Conservation (phyloP, 148 eudicot species). For the Fagopyrum tataricum region DNA sequence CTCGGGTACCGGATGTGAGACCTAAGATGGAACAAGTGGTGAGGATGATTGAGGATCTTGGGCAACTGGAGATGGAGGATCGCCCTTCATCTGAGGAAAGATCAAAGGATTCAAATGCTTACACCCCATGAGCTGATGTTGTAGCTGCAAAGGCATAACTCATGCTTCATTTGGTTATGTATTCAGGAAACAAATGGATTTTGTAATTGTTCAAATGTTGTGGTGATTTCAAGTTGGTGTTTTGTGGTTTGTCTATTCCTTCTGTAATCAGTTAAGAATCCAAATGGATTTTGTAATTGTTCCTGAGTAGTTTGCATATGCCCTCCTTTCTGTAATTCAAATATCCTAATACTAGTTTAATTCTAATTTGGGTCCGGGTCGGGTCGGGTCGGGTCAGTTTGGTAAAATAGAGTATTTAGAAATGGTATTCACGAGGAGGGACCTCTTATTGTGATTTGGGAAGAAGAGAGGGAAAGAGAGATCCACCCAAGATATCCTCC, state of each 20-base stretch:
- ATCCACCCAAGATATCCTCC: too few relatives aligned
- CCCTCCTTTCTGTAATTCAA: too few relatives aligned
- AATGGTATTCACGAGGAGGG: too few relatives aligned
- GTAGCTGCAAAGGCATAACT: constrained; percentile 2
- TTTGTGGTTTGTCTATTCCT: not conserved
- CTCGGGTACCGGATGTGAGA: constrained; percentile 49
- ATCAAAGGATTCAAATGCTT: constrained; percentile 62
- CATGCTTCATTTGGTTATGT: constrained; percentile 3
- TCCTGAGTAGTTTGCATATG: too few relatives aligned
- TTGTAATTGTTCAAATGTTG: not conserved
- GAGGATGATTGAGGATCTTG: constrained; percentile 63
- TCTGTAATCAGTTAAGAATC: too few relatives aligned
- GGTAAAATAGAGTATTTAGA: too few relatives aligned
- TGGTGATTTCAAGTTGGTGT: not conserved
- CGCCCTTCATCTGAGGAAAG: constrained; percentile 58
- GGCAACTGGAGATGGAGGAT: constrained; percentile 43
- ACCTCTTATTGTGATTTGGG: too few relatives aligned
- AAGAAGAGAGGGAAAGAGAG: too few relatives aligned
- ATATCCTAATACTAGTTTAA: too few relatives aligned
- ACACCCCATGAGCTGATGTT: constrained; percentile 32
- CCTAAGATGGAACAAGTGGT: constrained; percentile 74
- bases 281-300: too few relatives aligned
- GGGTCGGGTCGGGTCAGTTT: too few relatives aligned
- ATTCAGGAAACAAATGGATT: not conserved
- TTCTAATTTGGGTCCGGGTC: too few relatives aligned